Conservation (phyloP, 2,329 filamentous ascomycete species). For the Clarireedia paspali region DNA sequence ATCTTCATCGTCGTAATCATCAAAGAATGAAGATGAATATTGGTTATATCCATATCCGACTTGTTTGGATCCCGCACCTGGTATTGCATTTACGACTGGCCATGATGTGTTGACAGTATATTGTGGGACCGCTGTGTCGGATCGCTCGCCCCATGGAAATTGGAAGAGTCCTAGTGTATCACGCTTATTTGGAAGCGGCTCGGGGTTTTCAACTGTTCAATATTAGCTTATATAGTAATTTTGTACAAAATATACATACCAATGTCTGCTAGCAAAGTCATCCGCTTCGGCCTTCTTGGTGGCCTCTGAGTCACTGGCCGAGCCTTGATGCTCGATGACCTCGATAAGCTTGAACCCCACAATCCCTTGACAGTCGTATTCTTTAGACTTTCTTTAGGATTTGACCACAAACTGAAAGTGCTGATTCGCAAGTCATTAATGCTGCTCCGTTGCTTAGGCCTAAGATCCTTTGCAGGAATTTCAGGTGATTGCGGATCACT, state of each 20-base stretch:
- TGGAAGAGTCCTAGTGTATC: constrained; percentile 57
- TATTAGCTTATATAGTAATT: neutral
- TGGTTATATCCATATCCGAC: constrained; percentile 19
- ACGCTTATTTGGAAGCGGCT: constrained; percentile 49
- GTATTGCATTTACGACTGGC: constrained; percentile 16
- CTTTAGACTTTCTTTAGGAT: constrained; percentile 14
- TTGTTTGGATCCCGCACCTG: constrained; percentile 21
- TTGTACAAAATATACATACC: constrained; percentile 16
- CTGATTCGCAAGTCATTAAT: constrained; percentile 15
- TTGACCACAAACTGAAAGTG: constrained; percentile 26
- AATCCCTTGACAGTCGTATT: constrained; percentile 18
- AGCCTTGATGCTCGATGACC: constrained; percentile 25
- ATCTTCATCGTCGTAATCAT: constrained; percentile 47
- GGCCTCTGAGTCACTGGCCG: constrained; percentile 46
- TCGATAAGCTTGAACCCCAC: constrained; percentile 25
- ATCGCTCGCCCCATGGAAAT: constrained; percentile 58
- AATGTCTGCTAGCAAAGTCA: constrained; percentile 56
- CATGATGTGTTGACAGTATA: constrained; percentile 28
- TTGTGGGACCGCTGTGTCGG: constrained; percentile 43
- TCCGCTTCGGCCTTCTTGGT: constrained; percentile 45
- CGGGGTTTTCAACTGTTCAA: constrained; percentile 45
- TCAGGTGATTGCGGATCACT: constrained; percentile 8
- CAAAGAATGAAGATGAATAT: constrained; percentile 41
- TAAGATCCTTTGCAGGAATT: constrained; percentile 24
- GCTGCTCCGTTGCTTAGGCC: constrained; percentile 19